Evolutionary conservation across 2,329 filamentous ascomycete genomes (phyloP), one percentile per base, ranked within the genome.

Genomic region (Paracoccidioides lutzii): DNA sequence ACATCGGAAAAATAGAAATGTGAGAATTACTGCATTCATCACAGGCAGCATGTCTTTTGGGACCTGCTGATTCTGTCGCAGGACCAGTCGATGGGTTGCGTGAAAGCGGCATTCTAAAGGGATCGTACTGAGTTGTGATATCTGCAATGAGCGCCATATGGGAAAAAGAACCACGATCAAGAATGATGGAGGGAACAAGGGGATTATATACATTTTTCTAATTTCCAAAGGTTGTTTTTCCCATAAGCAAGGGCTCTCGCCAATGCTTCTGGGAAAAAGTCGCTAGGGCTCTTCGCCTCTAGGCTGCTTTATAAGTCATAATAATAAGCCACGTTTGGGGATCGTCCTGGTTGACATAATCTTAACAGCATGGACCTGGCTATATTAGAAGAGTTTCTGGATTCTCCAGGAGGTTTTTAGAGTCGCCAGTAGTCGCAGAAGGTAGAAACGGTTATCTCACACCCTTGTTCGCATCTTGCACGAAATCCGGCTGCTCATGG

Each of bases 11-110:
- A 64, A 15, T 46, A 60, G 64, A 12, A 64, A 15, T 46, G 37
- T 28, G 14, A 40, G 32, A 63, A 73, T 59, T 70, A 76, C 74
- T 69, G 61, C 74, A 76, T 59, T 76, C 74, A 60, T 76, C 74
- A 60, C 74, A 76, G 46, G 74, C 74, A 41, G 74, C 66, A 65
- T 75, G 74, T 61, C 69, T 66, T 56, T 75, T 76, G n/a, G 64
- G 59, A 14, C 40, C 28, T 15, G 54, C 52, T 32, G 49, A 37
- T 46, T 52, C 55, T 32, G 53, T 32, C n/a, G 9, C 15, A 50
- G 60, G 62, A 45, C 52, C 54, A 50, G 59, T 49, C 49, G 48
- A 50, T 15, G 52, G 44, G 41, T 58, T 57, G 51, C 44, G 57
- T 41, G 42, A 41, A 30, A 40, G 35, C 3, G 53, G 46, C 59